These are phyloP conservation scores for Citrullus amarus DNA, from an alignment of 306 rosid species.

Conservation along the genomic window DNA sequence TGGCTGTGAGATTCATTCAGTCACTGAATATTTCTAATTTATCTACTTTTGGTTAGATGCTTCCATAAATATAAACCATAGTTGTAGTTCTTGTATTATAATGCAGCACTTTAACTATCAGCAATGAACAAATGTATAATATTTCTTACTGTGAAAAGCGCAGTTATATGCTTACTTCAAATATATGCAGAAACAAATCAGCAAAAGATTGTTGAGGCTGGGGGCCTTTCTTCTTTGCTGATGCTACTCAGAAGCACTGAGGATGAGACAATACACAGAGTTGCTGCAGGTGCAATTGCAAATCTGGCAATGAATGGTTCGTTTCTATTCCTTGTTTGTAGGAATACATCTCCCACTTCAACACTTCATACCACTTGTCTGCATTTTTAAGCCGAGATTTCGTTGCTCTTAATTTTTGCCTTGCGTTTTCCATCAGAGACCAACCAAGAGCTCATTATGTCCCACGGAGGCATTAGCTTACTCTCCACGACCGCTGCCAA, in stretches of 20 bases:
- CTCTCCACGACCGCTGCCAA: slow-evolving; percentile 68
- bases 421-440: slow-evolving; percentile 48
- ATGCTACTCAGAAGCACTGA: slow-evolving; percentile 63
- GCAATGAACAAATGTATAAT: background rate
- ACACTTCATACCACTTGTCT: background rate
- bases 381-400: background rate
- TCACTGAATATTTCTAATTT: background rate
- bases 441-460: slow-evolving; percentile 97
- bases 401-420: background rate
- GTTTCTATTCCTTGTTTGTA: background rate
- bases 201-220: slow-evolving; percentile 94
- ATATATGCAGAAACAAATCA: slow-evolving; percentile 73
- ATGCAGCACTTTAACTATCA: background rate
- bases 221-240: slow-evolving; percentile 87
- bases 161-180: background rate
- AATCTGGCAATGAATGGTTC: slow-evolving; percentile 97
- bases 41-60: background rate
- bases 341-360: background rate
- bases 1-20: background rate
- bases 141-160: background rate
- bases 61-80: background rate
- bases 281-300: slow-evolving; percentile 99
- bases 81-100: background rate
- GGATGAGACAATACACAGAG: slow-evolving; percentile 94
- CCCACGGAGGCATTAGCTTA: slow-evolving; percentile 88